Base-by-base conservation (phyloP, 306 rosid genomes). In the Sindora glabra region DNA sequence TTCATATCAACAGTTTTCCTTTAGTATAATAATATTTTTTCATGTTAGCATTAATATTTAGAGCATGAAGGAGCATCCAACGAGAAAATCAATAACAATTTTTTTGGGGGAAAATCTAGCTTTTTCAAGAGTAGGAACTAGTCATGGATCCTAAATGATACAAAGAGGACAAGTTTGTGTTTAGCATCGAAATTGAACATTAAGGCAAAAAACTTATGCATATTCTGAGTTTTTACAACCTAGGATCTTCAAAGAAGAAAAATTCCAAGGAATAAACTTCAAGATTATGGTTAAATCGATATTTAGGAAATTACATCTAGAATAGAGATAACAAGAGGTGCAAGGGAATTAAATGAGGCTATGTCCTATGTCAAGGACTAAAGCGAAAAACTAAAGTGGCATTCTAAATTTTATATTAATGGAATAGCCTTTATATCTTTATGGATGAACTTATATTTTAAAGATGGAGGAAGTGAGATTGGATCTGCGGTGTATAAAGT, bases 271-370 rank as follows among this genome's bases (percentile, higher is more conserved):
- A 12, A 83, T 65, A 71, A 92, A 91, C 16, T 62, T 37, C 0
- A 74, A 77, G 76, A 80, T 73, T n/a, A 65, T 70, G 3, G 53
- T 0, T 6, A 86, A 75, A 52, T 78, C 65, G n/a, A 74, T 21
- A 74, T 73, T 77, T 1, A 90, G 78, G 83, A 86, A 89, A 39
- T 37, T n/a, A 27, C 99, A 92, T 5, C 19, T 13, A 71, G 89
- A 63, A 64, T 96, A 92, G 62, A 67, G 29, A 56, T 92, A 92
- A 58, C 71, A 85, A 5, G 95, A 70, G 50, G 99, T 65, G 42
- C 99, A 92, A 24, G 99, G 95, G 67, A 80, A 59, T 97, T 97
- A 92, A 10, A 84, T 87, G 5, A 92, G 89, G 65, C 97, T 86
- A 18, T 90, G 82, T 9, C 95, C 99, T 0, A 97, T 92, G 73